Base-by-base conservation (phyloP, 2,329 filamentous ascomycete genomes). In the Aspergillus udagawae region DNA sequence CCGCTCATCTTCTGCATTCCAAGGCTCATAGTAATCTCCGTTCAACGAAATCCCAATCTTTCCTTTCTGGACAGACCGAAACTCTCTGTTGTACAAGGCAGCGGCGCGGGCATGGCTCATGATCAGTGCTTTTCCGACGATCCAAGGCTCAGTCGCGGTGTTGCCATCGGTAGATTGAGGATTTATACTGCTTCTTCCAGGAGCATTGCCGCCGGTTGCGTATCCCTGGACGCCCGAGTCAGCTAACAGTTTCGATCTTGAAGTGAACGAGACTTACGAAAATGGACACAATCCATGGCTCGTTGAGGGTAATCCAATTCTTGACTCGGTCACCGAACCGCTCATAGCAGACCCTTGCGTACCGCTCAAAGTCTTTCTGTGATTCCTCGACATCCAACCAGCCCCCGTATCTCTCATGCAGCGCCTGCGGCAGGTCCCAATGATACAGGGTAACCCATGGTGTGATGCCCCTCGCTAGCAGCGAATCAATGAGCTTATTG, bases 371-470 rank as follows among this genome's bases (percentile, higher is more conserved):
- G 25, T 56, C 50, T 17, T 49, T 45, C 21, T 47, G 23, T 41
- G 45, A 42, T 25, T 32, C 23, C 12, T 49, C 44, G 2, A 32
- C 29, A 32, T 29, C 27, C 21, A 47, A n/a, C 48, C 53, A 55
- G 14, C 48, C 53, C 7, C 75, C 74, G 51, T 77, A 78, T 20
- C 67, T 60, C 51, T 77, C 70, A 49, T 71, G 68, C 4, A 73
- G 62, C 25, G 54, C 61, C 23, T 72, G 68, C 17, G 75, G 76
- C 9, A 70, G 60, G 57, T 80, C 76, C 63, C 68, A 73, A 56
- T 79, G 76, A 21, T 69, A 71, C 2, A 80, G 65, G 1, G 77
- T 80, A 1, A 78, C 71, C 32, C 67, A 67, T 3, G 77, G 77
- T 23, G 63, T 67, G 27, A 80, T 70, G 17, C 72, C 73, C 27